These are phyloP conservation scores for Herpetomonas tarakana DNA, from an alignment of 208 protist genomes.

Conservation along the genomic window DNA sequence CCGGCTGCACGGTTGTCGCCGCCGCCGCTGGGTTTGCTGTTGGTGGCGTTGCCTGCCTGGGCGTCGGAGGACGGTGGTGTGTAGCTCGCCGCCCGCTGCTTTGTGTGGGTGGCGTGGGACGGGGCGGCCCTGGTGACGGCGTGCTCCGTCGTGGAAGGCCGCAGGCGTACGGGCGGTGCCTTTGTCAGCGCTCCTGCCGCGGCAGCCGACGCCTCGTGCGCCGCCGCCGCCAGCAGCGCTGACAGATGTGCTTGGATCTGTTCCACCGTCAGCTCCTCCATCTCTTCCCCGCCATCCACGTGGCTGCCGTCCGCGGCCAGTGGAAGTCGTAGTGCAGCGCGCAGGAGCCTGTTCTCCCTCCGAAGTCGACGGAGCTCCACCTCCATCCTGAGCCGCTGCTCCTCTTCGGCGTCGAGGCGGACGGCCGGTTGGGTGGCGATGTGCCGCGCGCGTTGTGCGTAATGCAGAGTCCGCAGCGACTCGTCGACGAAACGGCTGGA, in stretches of 20 bases:
- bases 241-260: slow-evolving; percentile 2
- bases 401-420: slow-evolving; percentile 61
- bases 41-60: too few species aligned
- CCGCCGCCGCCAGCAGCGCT: slow-evolving; percentile 6
- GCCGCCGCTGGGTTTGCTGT: too few species aligned
- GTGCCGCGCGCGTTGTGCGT: slow-evolving; percentile 65
- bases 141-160: too few species aligned
- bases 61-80: too few species aligned
- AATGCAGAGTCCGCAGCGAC: slow-evolving; percentile 78
- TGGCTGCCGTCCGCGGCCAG: background rate
- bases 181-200: too few species aligned
- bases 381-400: slow-evolving; percentile 52
- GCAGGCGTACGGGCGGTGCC: too few species aligned
- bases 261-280: slow-evolving; percentile 11
- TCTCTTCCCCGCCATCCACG: slow-evolving; percentile 8
- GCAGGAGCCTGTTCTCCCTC: slow-evolving; percentile 56
- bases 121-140: too few species aligned
- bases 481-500: slow-evolving; percentile 65
- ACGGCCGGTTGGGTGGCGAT: slow-evolving; percentile 48
- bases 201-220: too few species aligned
- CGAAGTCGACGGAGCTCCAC: slow-evolving; percentile 26
- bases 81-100: too few species aligned
- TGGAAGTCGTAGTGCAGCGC: slow-evolving; percentile 29
- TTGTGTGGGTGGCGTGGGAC: too few species aligned
- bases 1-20: too few species aligned